Percentiles rank a stretch among this genome's conserved stretches.
phyloP scores from a whole-genome alignment of 2,329 filamentous ascomycete genomes.

The Neofusicoccum laricinum region DNA sequence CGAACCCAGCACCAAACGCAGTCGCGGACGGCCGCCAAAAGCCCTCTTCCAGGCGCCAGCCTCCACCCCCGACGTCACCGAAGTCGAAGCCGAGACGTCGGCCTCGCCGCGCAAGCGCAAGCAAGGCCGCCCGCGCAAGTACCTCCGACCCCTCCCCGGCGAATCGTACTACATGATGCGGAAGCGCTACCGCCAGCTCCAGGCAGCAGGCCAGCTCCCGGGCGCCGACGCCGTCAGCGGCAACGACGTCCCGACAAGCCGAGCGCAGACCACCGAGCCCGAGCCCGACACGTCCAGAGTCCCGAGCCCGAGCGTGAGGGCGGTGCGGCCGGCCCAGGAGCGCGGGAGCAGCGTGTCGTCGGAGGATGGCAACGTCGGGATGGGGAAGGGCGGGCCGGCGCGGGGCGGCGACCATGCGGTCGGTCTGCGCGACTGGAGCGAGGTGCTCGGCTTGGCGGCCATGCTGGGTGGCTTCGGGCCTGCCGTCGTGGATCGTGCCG shows the following conservation, averaged over 20 bases:
- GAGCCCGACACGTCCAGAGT: neutral
- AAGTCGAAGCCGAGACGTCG: neutral
- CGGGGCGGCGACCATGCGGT: neutral
- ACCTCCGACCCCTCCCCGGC: neutral
- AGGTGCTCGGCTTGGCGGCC: slow-evolving; percentile 75
- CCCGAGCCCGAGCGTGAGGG: too few species aligned
- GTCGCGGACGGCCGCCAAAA: slow-evolving; percentile 1
- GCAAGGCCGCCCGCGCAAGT: neutral
- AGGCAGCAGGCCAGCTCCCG: neutral
- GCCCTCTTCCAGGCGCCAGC: neutral
- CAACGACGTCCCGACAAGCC: neutral
- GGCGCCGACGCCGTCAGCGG: neutral
- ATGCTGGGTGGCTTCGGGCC: slow-evolving; percentile 64
- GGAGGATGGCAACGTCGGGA: neutral
- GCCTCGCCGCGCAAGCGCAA: slow-evolving; percentile 16
- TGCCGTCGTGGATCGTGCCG: slow-evolving; percentile 64
- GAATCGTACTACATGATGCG: slow-evolving; percentile 18
- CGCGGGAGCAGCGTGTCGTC: neutral
- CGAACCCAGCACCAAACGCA: neutral
- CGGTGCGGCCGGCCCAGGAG: too few species aligned
- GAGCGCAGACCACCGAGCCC: neutral
- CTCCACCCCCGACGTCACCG: neutral
- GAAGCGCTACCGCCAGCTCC: slow-evolving; percentile 6
- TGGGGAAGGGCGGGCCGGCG: neutral
- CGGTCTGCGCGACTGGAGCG: slow-evolving; percentile 72